Evolutionary conservation across 805 yeast species (phyloP).

Genomic region (Nakazawaea ishiwadae): DNA sequence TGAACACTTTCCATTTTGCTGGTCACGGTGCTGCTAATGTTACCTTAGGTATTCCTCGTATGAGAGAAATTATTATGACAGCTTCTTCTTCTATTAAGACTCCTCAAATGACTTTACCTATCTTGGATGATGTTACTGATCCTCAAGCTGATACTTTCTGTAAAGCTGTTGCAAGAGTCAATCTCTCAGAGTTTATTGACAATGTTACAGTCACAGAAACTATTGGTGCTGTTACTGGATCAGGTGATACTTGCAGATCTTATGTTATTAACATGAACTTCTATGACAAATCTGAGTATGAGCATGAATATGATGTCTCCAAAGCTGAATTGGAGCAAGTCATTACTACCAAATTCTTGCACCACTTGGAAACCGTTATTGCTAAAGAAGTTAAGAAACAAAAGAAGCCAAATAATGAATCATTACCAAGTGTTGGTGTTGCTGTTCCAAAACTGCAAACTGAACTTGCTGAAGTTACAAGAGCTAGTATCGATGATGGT

Average conservation of each 20-base stretch:
- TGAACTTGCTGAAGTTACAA: constrained; percentile 27
- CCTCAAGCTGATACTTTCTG: constrained; percentile 90
- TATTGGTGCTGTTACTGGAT: constrained; percentile 47
- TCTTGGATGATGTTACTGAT: constrained; percentile 73
- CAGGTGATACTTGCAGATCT: constrained; percentile 53
- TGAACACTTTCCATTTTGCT: constrained; percentile 95
- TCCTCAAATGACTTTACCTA: constrained; percentile 97
- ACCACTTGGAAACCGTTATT: constrained; percentile 66
- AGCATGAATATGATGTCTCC: constrained; percentile 82
- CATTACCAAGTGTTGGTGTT: constrained; percentile 61
- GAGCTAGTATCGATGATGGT: constrained; percentile 30
- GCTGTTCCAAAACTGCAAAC: constrained; percentile 59
- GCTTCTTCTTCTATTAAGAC: constrained; percentile 94
- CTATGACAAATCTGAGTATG: constrained; percentile 73
- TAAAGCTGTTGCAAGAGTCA: constrained; percentile 80
- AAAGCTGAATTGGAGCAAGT: constrained; percentile 73
- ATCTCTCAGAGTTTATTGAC: constrained; percentile 85
- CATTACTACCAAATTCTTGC: constrained; percentile 61
- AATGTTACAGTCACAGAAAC: constrained; percentile 83
- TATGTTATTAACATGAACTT: constrained; percentile 73
- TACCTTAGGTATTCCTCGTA: constrained; percentile 98
- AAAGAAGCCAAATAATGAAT: constrained; percentile 45
- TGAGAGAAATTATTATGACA: constrained; percentile 99
- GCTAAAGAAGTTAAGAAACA: constrained; percentile 80
- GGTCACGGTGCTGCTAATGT: constrained; percentile 99